Evolutionary conservation across 768 basidiomycete genomes (phyloP), one percentile per base, ranked within the genome.

Genomic region (Suillus cothurnatus): DNA sequence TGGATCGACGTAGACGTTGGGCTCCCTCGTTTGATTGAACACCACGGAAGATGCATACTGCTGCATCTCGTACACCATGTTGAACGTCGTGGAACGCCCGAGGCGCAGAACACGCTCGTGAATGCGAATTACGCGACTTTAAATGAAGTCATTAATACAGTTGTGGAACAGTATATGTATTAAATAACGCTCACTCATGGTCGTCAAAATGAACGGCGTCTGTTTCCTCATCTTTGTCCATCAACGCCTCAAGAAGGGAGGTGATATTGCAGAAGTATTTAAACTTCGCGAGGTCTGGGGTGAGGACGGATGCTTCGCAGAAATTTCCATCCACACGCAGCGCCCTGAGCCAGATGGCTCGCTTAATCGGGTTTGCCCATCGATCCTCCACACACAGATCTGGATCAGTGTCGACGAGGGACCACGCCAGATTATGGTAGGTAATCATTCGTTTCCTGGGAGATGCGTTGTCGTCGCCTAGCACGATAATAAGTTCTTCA

Each of bases 391-490:
- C 4, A 4, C 45, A 47, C 8, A 11, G 9, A 9, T 11, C 9
- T 1, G n/a, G 11, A 3, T 47, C n/a, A 0, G 45, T 23, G 12
- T 47, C 11, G 1, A 47, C 45, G 0, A 47, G 11, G 4, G n/a
- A n/a, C 21, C n/a, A 47, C 12, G 11, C 9, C 2, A 47, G 21
- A 11, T 47, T n/a, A 12, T 47, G 45, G 4, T 47, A 47, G 9
- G 11, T 9, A 12, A 47, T n/a, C 45, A 47, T 47, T 3, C 45
- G n/a, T 11, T 12, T n/a, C 0, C 45, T 3, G 3, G 11, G n/a
- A 0, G 11, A 4, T 0, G 4, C 4, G 12, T n/a, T 5, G 0
- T 47, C n/a, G 4, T 23, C n/a, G 11, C 4, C 0, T 1, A 47
- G 12, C 4, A 4, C 45, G 3, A 4, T n/a, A 4, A 47, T 0